Evolutionary conservation across 176 grass and related monocot species (phyloP).

Genomic region (Alopecurus myosuroides): DNA sequence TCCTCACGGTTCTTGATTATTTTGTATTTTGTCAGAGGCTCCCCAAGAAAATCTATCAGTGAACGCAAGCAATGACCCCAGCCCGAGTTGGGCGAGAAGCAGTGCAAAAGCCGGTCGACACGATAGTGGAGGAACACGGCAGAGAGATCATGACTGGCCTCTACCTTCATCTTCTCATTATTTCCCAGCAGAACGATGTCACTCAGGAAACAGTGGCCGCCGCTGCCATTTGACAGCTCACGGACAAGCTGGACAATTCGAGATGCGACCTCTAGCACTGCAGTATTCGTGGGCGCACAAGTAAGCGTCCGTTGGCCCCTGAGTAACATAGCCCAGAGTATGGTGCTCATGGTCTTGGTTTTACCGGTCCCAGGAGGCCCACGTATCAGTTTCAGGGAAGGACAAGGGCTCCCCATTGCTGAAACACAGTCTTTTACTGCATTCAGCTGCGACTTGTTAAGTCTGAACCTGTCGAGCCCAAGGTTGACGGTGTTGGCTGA

Average conservation of each 20-base stretch:
- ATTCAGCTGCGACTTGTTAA: not conserved
- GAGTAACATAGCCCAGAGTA: not conserved
- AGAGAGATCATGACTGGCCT: not conserved
- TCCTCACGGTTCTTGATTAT: not conserved
- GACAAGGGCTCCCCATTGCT: not conserved
- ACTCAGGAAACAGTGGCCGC: not conserved
- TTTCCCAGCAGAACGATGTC: not conserved
- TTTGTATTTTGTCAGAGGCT: not conserved
- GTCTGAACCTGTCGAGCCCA: not conserved
- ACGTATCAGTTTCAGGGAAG: not conserved
- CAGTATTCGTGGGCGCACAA: not conserved
- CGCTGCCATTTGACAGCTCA: not conserved
- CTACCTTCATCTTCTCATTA: not conserved
- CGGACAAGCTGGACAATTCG: not conserved
- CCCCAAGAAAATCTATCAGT: not conserved
- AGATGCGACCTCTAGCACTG: not conserved
- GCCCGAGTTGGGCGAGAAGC: not conserved
- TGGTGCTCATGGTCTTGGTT: not conserved
- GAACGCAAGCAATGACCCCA: not conserved
- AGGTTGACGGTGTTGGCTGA: not conserved
- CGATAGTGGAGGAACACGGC: not conserved
- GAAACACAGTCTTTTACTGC: not conserved
- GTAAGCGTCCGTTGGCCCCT: not conserved
- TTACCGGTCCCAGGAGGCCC: not conserved
- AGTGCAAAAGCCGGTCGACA: not conserved